Conservation (phyloP, 2,329 filamentous ascomycete genomes). For the Trichoderma asperellum region DNA sequence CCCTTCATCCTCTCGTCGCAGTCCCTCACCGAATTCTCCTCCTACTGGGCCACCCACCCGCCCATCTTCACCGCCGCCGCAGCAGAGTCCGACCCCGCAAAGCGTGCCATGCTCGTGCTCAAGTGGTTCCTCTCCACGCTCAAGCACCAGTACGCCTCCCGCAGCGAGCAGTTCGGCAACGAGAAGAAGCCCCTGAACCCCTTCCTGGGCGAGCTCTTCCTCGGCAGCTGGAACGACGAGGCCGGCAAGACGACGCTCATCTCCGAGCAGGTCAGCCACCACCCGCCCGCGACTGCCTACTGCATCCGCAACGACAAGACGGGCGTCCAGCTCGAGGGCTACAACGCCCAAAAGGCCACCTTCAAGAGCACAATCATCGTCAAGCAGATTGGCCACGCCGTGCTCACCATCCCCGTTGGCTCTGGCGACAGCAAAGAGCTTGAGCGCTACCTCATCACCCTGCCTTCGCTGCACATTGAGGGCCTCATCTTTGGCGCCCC, state of each 20-base stretch:
- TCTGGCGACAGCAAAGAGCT: constrained; percentile 41
- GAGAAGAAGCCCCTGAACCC: constrained; percentile 99
- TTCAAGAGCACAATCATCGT: constrained; percentile 94
- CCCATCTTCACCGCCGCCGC: constrained; percentile 80
- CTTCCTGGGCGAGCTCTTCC: constrained; percentile 91
- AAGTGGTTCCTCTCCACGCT: constrained; percentile 96
- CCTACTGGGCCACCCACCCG: constrained; percentile 82
- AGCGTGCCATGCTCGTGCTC: constrained; percentile 83
- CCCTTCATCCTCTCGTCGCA: constrained; percentile 81
- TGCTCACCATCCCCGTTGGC: constrained; percentile 69
- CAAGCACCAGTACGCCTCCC: constrained; percentile 78
- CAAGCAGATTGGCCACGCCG: constrained; percentile 89
- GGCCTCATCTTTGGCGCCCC: constrained; percentile 84
- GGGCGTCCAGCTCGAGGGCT: constrained; percentile 79
- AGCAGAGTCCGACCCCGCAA: constrained; percentile 75
- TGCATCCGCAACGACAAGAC: constrained; percentile 85
- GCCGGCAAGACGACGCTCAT: constrained; percentile 82
- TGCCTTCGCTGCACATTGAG: constrained; percentile 91
- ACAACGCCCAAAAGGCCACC: constrained; percentile 95
- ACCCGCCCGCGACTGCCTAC: constrained; percentile 94
- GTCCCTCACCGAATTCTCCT: constrained; percentile 78
- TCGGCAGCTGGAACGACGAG: constrained; percentile 86
- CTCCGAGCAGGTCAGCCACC: constrained; percentile 93
- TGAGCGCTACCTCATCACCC: constrained; percentile 86
- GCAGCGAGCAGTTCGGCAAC: constrained; percentile 79